Conservation (phyloP, 192 early-diverging fungal genomes). For the Coemansia sp. region DNA sequence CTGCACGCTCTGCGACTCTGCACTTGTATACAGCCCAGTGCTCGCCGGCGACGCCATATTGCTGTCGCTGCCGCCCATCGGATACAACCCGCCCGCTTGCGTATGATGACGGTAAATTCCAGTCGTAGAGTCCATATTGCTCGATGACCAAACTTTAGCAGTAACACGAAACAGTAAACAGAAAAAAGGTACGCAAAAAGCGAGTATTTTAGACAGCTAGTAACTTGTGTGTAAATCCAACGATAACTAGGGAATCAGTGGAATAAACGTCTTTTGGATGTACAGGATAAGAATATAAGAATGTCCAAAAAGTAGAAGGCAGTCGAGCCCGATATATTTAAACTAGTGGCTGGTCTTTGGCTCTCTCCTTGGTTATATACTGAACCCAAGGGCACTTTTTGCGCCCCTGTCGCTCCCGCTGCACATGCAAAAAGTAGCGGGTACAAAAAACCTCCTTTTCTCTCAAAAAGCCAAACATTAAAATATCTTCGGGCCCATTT, state of each 20-base stretch:
- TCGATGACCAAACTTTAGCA: no score
- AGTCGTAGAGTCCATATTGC: constrained; percentile 26
- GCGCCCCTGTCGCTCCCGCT: neutral
- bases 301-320: neutral
- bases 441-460: neutral
- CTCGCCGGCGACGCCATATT: neutral
- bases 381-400: no score
- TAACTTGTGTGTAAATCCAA: neutral
- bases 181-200: no score
- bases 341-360: constrained; percentile 7
- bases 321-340: neutral
- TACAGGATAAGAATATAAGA: neutral
- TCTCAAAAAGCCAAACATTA: constrained; percentile 5
- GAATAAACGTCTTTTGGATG: neutral
- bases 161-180: neutral
- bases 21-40: neutral
- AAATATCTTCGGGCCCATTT: neutral
- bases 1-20: constrained; percentile 1
- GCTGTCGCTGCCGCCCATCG: constrained; percentile 18
- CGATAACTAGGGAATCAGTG: no score
- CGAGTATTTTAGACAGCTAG: no score
- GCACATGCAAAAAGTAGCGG: neutral
- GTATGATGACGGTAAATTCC: constrained; percentile 28
- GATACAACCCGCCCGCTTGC: constrained; percentile 27
- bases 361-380: neutral